Evolutionary conservation across 768 basidiomycete species (phyloP).

Genomic region (Hericium rajendrae): DNA sequence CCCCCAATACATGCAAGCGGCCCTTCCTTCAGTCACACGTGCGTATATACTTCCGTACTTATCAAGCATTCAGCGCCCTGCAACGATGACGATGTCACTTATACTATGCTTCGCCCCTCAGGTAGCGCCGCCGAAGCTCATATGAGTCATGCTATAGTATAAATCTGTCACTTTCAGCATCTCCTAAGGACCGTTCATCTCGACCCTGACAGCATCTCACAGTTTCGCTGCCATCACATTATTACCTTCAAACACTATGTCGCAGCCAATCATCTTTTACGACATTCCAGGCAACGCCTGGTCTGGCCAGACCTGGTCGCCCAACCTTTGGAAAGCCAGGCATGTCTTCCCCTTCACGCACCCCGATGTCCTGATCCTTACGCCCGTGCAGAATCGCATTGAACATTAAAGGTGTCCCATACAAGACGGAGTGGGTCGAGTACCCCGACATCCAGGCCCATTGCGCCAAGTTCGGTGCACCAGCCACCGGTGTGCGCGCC

Average conservation of each 20-base stretch:
- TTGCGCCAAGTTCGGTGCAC: neutral
- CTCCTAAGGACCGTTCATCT: no score
- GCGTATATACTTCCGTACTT: no score
- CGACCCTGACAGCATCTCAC: no score
- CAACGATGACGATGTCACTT: no score
- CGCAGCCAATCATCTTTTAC: conserved; percentile 26
- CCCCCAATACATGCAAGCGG: no score
- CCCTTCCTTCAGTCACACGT: no score
- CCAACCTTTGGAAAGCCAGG: conserved; percentile 26
- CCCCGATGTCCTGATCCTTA: neutral
- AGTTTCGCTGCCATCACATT: no score
- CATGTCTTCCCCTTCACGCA: neutral
- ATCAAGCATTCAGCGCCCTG: no score
- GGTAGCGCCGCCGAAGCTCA: no score
- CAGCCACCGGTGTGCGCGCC: neutral
- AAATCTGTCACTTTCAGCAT: no score
- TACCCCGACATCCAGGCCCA: conserved; percentile 33
- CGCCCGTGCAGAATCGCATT: conserved; percentile 20
- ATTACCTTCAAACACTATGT: neutral
- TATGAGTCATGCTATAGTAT: no score
- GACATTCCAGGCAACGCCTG: conserved; percentile 25
- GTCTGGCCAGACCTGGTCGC: conserved; percentile 22
- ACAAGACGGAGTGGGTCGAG: conserved; percentile 38
- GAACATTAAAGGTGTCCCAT: conserved; percentile 28
- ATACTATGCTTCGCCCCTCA: no score